Evolutionary conservation across 768 basidiomycete genomes (phyloP), one percentile per base, ranked within the genome.

Genomic region (Chiua virens): DNA sequence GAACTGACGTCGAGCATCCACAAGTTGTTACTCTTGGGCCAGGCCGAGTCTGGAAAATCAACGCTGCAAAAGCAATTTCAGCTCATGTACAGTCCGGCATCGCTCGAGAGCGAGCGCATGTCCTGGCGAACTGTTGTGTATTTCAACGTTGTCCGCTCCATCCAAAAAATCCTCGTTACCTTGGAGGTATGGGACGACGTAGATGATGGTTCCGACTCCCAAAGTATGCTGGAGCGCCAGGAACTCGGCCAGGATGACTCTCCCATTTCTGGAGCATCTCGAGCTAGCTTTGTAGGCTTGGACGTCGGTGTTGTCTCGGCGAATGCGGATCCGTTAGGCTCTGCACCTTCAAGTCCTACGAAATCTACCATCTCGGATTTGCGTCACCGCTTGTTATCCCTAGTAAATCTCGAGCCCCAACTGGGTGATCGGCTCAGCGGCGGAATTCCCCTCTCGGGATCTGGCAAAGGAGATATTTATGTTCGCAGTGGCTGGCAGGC

Each of bases 401-500:
- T 91, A 9, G 74, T 85, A 37, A 75, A 80, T 1, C 72, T 79
- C 18, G 89, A 92, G 59, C 59, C 74, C 2, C 76, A 79, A 38
- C 79, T 92, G 39, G 87, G 81, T 7, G 82, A 87, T 54, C 80
- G 84, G 36, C 77, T 92, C 18, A 88, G 85, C 47, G 89, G 87
- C 23, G 89, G 88, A 14, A 70, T 89, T 47, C 73, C 80, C 21
- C 80, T 89, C 28, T 83, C 85, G 20, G 86, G 86, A 25, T 86
- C 86, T n/a, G 87, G 87, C 8, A 87, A 80, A 58, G 84, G 86
- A 53, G 80, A 81, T 46, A 80, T 92, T 30, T 89, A 79, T 61
- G 89, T 92, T 17, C 85, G 89, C 23, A 83, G 79, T 42, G 89
- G 89, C 13, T 92, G 89, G 89, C 89, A 92, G 64, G 76, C 84